Base-by-base conservation (phyloP, 2,329 filamentous ascomycete genomes). In the Calonectria pauciramosa region DNA sequence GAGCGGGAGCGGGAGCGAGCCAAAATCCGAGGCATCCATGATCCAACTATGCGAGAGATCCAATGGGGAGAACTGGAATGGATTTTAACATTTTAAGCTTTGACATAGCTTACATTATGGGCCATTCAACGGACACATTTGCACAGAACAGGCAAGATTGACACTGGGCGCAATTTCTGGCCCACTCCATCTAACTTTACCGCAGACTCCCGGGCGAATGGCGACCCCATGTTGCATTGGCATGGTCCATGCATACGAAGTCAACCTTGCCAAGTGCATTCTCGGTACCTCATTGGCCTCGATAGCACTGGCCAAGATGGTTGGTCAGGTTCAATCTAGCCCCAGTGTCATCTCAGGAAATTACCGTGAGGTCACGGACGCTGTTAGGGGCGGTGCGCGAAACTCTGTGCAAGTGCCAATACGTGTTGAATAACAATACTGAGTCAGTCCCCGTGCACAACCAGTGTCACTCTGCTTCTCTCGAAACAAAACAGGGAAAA, bases 191-290 rank as follows among this genome's bases (percentile, higher is more conserved):
- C 2, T 63, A 28, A 63, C 26, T 63, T 26, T 26, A 41, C 56
- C 26, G 14, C 10, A 9, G 20, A 41, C 11, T 44, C n/a, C n/a
- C 34, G 36, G 56, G 20, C 52, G 30, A n/a, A 16, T 32, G 10
- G n/a, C 34, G 41, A 63, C 26, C 23, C 23, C 20, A 47, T 47
- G 44, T 23, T 47, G 18, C 36, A 38, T 63, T 41, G 6, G 9
- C 16, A 41, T 28, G 56, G 56, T 28, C 56, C 56, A 63, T 63
- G 56, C 56, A 63, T 63, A 63, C 56, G 56, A 63, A 63, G 56
- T 63, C 56, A 63, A 63, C 56, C 34, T 41, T 41, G 34, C 34
- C 34, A 63, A 41, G 34, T 63, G 56, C 2, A 41, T 18, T 9
- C 26, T 30, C n/a, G 36, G 23, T 9, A 41, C 6, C 23, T 38